Base-by-base conservation (phyloP, 2,329 filamentous ascomycete genomes). In the Fusarium aywerte region DNA sequence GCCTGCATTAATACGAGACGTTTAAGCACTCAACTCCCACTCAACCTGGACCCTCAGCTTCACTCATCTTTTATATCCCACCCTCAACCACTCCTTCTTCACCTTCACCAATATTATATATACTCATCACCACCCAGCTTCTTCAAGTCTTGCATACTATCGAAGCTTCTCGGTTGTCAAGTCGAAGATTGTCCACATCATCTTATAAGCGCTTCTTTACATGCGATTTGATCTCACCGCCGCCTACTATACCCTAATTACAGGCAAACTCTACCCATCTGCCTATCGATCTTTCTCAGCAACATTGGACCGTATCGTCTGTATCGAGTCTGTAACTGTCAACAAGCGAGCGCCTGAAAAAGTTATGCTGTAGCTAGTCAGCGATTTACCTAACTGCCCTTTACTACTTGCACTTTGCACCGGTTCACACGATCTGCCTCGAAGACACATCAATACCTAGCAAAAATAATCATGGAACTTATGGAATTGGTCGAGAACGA, bases 401-500 rank as follows among this genome's bases (percentile, higher is more conserved):
- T 44, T 45, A 23, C 31, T n/a, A 23, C 40, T 48, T 25, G 25
- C 21, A 25, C 25, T 40, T 36, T 49, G 33, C 36, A 32, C 39
- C 29, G 43, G 32, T 38, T 61, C 39, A 42, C 40, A 50, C 48
- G 12, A 21, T 32, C 48, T 47, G 38, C 43, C 35, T 43, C 33
- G 7, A 21, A 31, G 42, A 21, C 31, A 32, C 36, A 23, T 50
- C 29, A 25, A 60, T 47, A 44, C 47, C 52, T 55, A 43, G 27
- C 38, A 50, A 52, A 57, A 21, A 33, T 7, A 38, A 63, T n/a
- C 57, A 73, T 89, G 87, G 87, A 89, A 78, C 83, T 89, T 71
- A 83, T 89, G 79, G 87, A 89, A 77, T 80, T 89, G 68, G 87
- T 89, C 65, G 86, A 89, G 65, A 86, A 88, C 75, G 87, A 89